Conservation (phyloP, 2,329 filamentous ascomycete species). For the Fusarium marasasianum region DNA sequence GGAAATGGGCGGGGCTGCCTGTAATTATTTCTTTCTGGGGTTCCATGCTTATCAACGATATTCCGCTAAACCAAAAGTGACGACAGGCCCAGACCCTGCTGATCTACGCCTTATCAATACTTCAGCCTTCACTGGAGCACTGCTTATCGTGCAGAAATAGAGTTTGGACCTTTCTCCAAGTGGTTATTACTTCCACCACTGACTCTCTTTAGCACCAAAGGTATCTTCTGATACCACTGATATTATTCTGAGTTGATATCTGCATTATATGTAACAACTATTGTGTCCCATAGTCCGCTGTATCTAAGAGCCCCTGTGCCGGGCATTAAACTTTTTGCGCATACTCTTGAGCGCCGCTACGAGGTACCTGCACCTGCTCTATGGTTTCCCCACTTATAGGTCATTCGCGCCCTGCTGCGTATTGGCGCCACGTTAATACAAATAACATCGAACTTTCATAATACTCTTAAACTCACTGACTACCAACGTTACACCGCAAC, state of each 20-base stretch:
- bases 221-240: background rate
- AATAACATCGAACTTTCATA: too few species aligned
- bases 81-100: background rate
- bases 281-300: too few species aligned
- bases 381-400: background rate
- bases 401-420: background rate
- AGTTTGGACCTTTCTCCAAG: background rate
- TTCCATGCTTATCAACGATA: background rate
- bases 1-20: background rate
- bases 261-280: too few species aligned
- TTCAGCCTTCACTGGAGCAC: background rate
- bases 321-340: background rate
- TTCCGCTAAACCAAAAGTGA: background rate
- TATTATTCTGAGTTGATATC: background rate
- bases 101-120: background rate
- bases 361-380: background rate
- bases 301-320: too few species aligned
- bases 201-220: accelerated
- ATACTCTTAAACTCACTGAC: background rate
- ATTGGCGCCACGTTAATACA: background rate
- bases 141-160: background rate
- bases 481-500: accelerated
- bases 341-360: background rate
- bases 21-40: background rate
- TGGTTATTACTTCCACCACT: background rate